Evolutionary conservation across 2,329 filamentous ascomycete genomes (phyloP).

Genomic region (Bretziella fagacearum): DNA sequence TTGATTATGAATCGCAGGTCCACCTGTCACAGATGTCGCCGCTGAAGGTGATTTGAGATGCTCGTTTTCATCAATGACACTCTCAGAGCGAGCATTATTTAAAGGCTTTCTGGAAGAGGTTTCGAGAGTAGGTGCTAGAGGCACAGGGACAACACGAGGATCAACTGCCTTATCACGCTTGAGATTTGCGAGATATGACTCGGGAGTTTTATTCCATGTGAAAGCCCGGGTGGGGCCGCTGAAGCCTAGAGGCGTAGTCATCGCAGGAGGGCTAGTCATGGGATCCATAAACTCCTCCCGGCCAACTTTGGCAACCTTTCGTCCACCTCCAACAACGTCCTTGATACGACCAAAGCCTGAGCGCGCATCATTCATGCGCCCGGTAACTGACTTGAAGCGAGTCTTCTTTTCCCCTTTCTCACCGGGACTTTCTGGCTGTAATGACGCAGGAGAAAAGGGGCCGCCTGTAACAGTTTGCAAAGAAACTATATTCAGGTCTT

Average conservation of each 20-base stretch:
- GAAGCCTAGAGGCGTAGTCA: conserved; percentile 3
- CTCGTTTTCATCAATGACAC: conserved; percentile 5
- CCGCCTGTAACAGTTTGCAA: conserved; percentile 17
- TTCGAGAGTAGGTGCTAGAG: neutral
- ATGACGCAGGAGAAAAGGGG: conserved; percentile 10
- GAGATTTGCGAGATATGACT: conserved; percentile 32
- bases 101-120: neutral
- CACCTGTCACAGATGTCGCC: neutral
- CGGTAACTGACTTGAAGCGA: conserved; percentile 64
- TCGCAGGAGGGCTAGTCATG: conserved; percentile 15
- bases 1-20: neutral
- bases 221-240: conserved; percentile 28
- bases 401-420: conserved; percentile 31
- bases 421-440: conserved; percentile 19
- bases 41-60: conserved; percentile 1
- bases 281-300: conserved; percentile 35
- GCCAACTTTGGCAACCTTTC: conserved; percentile 36
- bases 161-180: conserved; percentile 7
- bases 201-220: conserved; percentile 47
- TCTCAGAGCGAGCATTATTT: neutral
- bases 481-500: conserved; percentile 30
- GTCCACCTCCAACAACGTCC: conserved; percentile 53
- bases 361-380: conserved; percentile 61
- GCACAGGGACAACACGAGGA: neutral
- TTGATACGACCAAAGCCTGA: conserved; percentile 74